Conservation (phyloP, 1,139 yeast genomes). For the Arxiozyma slooffiae region DNA sequence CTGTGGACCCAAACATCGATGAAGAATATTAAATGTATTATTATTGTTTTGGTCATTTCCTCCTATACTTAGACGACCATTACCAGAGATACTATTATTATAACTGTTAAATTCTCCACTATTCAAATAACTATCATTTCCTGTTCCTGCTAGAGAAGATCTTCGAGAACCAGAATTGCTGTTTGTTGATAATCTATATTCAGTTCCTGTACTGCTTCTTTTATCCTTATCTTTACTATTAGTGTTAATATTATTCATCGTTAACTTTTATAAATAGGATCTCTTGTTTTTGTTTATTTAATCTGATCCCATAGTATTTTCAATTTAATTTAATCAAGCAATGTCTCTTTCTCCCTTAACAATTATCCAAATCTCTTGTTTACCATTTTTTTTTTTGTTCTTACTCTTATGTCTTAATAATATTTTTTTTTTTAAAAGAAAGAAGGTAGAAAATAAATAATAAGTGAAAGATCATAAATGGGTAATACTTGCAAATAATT, state of each 20-base stretch:
- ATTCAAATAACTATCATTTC: constrained; percentile 5
- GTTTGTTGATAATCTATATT: constrained; percentile 26
- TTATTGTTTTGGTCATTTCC: constrained; percentile 5
- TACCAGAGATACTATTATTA: neutral
- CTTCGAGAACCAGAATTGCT: constrained; percentile 30
- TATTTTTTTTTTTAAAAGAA: too few species aligned
- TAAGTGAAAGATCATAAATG: too few species aligned
- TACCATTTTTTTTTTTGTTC: too few species aligned
- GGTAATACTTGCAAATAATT: too few species aligned
- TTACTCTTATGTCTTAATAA: too few species aligned
- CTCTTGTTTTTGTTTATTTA: too few species aligned
- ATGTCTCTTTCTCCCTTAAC: neutral
- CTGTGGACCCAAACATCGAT: constrained; percentile 25
- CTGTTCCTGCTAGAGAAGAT: constrained; percentile 23
- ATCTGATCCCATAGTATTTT: too few species aligned
- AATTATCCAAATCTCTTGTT: too few species aligned
- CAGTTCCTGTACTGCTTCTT: constrained; percentile 15
- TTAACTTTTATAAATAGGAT: too few species aligned
- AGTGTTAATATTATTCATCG: neutral
- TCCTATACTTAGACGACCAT: neutral
- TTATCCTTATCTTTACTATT: neutral
- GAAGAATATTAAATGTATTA: constrained; percentile 16
- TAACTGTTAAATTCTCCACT: neutral
- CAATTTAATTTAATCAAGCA: too few species aligned
- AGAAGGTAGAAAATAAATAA: too few species aligned